phyloP scores from a whole-genome alignment of 495 filamentous ascomycete genomes.

The Lasiosphaeris hirsuta region DNA sequence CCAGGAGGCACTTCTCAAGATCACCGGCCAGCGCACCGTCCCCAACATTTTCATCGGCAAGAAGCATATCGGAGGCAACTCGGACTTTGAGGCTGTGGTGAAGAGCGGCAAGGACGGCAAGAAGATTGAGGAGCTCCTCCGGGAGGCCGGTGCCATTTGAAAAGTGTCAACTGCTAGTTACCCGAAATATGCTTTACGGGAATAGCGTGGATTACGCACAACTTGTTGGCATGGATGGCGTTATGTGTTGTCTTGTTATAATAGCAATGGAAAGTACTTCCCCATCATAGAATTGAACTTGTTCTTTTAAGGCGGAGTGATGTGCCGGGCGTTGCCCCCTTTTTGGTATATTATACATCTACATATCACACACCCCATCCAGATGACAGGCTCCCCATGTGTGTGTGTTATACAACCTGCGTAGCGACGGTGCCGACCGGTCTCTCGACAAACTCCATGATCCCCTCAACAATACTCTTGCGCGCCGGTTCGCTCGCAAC shows the following conservation, averaged over 20 bases:
- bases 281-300: too few relatives aligned
- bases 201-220: too few relatives aligned
- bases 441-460: constrained; percentile 83
- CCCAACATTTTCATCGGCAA: constrained; percentile 92
- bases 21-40: constrained; percentile 80
- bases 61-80: constrained; percentile 95
- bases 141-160: constrained; percentile 38
- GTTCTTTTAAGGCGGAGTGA: too few relatives aligned
- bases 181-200: too few relatives aligned
- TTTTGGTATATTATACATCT: constrained; percentile 2
- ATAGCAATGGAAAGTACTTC: not conserved
- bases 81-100: constrained; percentile 70
- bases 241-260: not conserved
- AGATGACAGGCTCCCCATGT: not conserved
- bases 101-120: constrained; percentile 35
- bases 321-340: not conserved
- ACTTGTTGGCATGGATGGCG: not conserved
- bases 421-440: constrained; percentile 82
- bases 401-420: constrained; percentile 50
- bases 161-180: not conserved
- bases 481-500: constrained; percentile 82
- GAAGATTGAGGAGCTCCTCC: constrained; percentile 38
- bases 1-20: constrained; percentile 76
- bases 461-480: constrained; percentile 77
- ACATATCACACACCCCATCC: not conserved